phyloP scores from a whole-genome alignment of 1,139 yeast genomes.

The Taphrina betulina region DNA sequence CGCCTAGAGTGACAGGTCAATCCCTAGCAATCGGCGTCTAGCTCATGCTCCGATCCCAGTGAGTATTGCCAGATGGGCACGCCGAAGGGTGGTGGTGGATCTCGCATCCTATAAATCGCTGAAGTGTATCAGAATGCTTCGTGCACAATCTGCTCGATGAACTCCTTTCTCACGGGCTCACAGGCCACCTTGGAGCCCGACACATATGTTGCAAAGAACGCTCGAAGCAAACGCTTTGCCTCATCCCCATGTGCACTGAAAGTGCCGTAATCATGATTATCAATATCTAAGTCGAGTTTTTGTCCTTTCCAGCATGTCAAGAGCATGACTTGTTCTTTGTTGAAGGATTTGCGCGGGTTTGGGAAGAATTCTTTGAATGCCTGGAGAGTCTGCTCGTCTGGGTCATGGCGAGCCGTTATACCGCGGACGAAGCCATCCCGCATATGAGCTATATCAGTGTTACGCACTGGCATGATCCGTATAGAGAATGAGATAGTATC shows the following conservation, averaged over 20 bases:
- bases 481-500: constrained; percentile 64
- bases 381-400: constrained; percentile 14
- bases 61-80: too few relatives aligned
- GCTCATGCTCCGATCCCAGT: too few relatives aligned
- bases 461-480: constrained; percentile 79
- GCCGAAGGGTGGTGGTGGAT: too few relatives aligned
- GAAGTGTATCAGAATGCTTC: too few relatives aligned
- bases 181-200: constrained; percentile 23
- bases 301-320: constrained; percentile 20
- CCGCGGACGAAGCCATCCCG: constrained; percentile 87
- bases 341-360: constrained; percentile 19
- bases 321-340: constrained; percentile 14
- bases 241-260: neutral
- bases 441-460: constrained; percentile 84
- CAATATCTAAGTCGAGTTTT: constrained; percentile 5
- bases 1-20: too few relatives aligned
- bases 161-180: constrained; percentile 18
- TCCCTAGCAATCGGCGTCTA: too few relatives aligned
- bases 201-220: constrained; percentile 21
- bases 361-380: constrained; percentile 30
- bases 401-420: constrained; percentile 47
- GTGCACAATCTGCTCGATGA: too few relatives aligned
- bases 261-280: constrained; percentile 26
- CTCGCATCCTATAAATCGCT: too few relatives aligned
- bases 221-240: neutral